phyloP scores from a whole-genome alignment of 306 rosid genomes.

The Lagenaria siceraria region DNA sequence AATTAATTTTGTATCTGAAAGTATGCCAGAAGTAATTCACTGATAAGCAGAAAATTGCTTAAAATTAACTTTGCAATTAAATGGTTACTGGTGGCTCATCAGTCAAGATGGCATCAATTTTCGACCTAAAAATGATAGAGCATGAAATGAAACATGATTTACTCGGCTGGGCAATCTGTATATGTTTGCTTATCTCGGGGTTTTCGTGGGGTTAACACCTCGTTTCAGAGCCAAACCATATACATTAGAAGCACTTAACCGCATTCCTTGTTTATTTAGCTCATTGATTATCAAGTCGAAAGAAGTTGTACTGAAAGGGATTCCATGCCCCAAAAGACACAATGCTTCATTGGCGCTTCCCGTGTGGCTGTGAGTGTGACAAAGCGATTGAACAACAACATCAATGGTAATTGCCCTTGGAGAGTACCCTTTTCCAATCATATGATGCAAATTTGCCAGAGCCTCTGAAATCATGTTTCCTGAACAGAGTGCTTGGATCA shows the following conservation, averaged over 20 bases:
- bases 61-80: neutral
- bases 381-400: slow-evolving; percentile 33
- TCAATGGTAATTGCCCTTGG: slow-evolving; percentile 20
- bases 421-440: slow-evolving; percentile 34
- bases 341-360: slow-evolving; percentile 38
- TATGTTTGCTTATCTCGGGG: neutral
- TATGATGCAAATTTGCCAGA: slow-evolving; percentile 23
- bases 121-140: neutral
- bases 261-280: slow-evolving; percentile 27
- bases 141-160: neutral
- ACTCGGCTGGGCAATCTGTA: neutral
- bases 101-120: neutral
- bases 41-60: neutral
- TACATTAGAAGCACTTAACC: slow-evolving; percentile 23
- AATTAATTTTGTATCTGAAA: neutral
- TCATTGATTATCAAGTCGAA: slow-evolving; percentile 31
- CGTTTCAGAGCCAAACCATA: slow-evolving; percentile 50
- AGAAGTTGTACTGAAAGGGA: slow-evolving; percentile 18
- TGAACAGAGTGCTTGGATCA: slow-evolving; percentile 31
- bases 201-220: slow-evolving; percentile 12
- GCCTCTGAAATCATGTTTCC: slow-evolving; percentile 31
- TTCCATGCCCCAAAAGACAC: slow-evolving; percentile 21
- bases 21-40: neutral
- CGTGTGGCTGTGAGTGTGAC: no score
- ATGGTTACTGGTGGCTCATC: neutral